Evolutionary conservation across 73 alveolate species (phyloP).

Genomic region (Effrenium voratum): DNA sequence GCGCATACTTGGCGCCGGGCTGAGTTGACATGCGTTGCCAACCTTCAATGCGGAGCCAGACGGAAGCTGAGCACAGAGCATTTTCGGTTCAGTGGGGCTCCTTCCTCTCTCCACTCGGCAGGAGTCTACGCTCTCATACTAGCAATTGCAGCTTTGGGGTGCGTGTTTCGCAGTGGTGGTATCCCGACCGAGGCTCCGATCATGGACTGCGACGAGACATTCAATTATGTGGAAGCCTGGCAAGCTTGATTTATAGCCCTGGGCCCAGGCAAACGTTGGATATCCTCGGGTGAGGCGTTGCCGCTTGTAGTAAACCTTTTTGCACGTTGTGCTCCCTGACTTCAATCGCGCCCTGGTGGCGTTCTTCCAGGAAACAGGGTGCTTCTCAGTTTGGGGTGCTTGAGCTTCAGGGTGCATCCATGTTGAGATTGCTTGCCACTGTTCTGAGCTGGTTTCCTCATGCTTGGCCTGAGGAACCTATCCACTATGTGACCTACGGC

Average conservation of each 20-base stretch:
- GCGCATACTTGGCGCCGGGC: conserved; percentile 58
- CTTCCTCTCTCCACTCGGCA: too few relatives aligned
- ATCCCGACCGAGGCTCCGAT: conserved; percentile 26
- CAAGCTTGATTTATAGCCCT: too few relatives aligned
- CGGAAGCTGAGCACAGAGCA: neutral
- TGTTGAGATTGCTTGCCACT: neutral
- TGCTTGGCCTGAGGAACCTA: conserved; percentile 35
- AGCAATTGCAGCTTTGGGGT: too few relatives aligned
- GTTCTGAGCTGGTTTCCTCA: neutral
- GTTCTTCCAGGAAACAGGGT: too few relatives aligned
- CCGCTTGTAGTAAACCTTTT: too few relatives aligned
- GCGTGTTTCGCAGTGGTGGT: neutral
- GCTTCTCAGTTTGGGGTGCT: too few relatives aligned
- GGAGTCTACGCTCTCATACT: too few relatives aligned
- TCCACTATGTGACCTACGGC: conserved; percentile 79
- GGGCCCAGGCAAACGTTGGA: too few relatives aligned
- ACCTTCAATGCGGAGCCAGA: neutral
- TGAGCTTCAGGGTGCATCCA: neutral
- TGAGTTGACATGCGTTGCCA: neutral
- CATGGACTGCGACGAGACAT: conserved; percentile 91
- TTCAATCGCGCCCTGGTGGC: too few relatives aligned
- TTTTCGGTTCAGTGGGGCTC: neutral
- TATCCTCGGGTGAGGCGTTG: too few relatives aligned
- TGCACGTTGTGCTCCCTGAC: too few relatives aligned
- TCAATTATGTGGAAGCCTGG: conserved; percentile 56